Percentiles rank a stretch among this genome's conserved stretches.
phyloP scores from a whole-genome alignment of 495 filamentous ascomycete species.

The Neurospora sp. region DNA sequence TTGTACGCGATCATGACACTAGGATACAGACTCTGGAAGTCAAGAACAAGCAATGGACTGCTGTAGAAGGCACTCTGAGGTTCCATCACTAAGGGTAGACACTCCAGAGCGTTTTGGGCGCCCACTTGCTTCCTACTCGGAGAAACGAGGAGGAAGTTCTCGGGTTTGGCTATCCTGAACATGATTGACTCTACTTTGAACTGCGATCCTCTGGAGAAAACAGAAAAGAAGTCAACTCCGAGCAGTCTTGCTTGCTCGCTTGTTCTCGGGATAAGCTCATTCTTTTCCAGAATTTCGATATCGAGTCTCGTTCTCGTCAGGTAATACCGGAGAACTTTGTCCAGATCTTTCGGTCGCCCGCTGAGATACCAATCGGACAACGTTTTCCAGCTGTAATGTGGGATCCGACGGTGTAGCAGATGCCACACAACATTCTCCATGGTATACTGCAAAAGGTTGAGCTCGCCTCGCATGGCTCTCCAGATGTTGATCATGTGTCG shows the following conservation, averaged over 20 bases:
- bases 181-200: slow-evolving; percentile 98
- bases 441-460: slow-evolving; percentile 84
- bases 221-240: slow-evolving; percentile 91
- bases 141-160: slow-evolving; percentile 84
- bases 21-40: slow-evolving; percentile 94
- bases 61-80: slow-evolving; percentile 91
- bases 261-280: slow-evolving; percentile 79
- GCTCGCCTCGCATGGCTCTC: slow-evolving; percentile 86
- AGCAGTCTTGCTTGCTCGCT: slow-evolving; percentile 91
- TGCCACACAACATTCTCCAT: slow-evolving; percentile 98
- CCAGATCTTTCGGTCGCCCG: slow-evolving; percentile 53
- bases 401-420: slow-evolving; percentile 79
- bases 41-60: slow-evolving; percentile 79
- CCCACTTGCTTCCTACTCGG: slow-evolving; percentile 88
- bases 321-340: slow-evolving; percentile 73
- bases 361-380: slow-evolving; percentile 75
- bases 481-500: slow-evolving; percentile 96
- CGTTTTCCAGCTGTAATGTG: slow-evolving; percentile 70
- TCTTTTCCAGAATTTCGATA: slow-evolving; percentile 81
- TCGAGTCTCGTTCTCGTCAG: slow-evolving; percentile 67
- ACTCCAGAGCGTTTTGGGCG: slow-evolving; percentile 89
- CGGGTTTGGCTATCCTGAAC: slow-evolving; percentile 96
- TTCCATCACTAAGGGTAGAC: slow-evolving; percentile 93
- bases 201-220: slow-evolving; percentile 87
- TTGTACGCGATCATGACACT: slow-evolving; percentile 99